These are phyloP conservation scores for Sporisorium exsertum DNA, from an alignment of 1,284 basidiomycete species.

Conservation along the genomic window DNA sequence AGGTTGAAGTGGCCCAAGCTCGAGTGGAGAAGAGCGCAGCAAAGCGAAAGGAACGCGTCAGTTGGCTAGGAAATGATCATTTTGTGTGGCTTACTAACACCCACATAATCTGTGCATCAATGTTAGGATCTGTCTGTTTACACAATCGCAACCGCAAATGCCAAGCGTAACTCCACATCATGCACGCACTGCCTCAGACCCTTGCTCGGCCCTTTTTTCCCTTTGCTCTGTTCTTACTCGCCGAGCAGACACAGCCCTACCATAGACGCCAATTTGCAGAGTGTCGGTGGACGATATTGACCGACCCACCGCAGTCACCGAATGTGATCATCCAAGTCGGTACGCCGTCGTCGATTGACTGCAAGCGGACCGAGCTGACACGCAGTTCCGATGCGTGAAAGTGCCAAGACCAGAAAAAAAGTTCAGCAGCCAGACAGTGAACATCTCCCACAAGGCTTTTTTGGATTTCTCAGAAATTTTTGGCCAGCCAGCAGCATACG, in stretches of 20 bases:
- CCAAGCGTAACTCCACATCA: slow-evolving; percentile 5
- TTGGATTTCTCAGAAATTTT: background rate
- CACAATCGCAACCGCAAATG: background rate
- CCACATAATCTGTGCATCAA: slow-evolving; percentile 1
- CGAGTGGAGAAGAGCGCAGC: slow-evolving; percentile 9
- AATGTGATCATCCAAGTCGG: background rate
- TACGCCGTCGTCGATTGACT: background rate
- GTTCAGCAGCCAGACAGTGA: background rate
- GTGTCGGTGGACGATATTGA: background rate
- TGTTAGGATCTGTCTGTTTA: background rate
- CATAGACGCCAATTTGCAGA: background rate
- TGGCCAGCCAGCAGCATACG: background rate
- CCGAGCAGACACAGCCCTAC: background rate
- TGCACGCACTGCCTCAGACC: slow-evolving; percentile 8
- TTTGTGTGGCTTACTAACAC: slow-evolving; percentile 11
- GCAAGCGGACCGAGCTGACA: background rate
- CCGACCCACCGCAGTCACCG: background rate
- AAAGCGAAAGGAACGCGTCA: slow-evolving; percentile 29
- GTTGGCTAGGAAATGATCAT: slow-evolving; percentile 12
- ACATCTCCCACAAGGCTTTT: slow-evolving; percentile 5
- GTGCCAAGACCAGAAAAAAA: background rate
- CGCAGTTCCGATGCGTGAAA: slow-evolving; percentile 2
- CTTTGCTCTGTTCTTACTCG: background rate
- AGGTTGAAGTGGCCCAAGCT: slow-evolving; percentile 10
- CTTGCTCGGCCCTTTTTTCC: too few relatives aligned